Conservation (phyloP, 1,284 basidiomycete genomes). For the Cutaneotrichosporon daszewskae region DNA sequence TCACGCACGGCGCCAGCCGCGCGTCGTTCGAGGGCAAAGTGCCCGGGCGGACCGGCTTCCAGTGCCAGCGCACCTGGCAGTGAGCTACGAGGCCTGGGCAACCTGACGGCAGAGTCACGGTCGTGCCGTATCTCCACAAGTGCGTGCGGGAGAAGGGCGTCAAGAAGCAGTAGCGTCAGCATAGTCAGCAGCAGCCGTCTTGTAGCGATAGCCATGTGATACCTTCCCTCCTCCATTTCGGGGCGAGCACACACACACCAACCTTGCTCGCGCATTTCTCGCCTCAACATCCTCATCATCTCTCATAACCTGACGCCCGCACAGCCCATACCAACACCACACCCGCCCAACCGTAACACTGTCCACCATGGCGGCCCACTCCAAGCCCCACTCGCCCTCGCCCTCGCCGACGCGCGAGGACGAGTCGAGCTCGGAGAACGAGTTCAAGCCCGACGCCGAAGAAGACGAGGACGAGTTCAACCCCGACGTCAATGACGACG, state of each 20-base stretch:
- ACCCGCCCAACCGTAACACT: neutral
- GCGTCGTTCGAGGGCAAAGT: constrained; percentile 10
- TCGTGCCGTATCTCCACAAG: constrained; percentile 5
- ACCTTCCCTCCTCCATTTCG: no score
- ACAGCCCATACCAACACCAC: no score
- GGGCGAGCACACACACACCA: no score
- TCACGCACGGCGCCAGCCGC: neutral
- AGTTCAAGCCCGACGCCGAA: no score
- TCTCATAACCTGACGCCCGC: no score
- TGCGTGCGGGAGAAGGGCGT: constrained; percentile 6
- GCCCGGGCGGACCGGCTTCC: constrained; percentile 5
- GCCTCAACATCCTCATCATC: no score
- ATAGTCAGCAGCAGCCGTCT: no score
- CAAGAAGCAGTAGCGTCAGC: neutral
- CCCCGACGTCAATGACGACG: no score
- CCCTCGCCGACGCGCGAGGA: neutral
- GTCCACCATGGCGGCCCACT: neutral
- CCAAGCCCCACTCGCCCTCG: neutral
- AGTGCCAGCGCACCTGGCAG: constrained; percentile 12
- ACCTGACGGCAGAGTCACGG: constrained; percentile 6
- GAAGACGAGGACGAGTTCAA: no score
- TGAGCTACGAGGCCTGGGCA: neutral
- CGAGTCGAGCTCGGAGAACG: no score
- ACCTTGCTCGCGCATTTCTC: no score
- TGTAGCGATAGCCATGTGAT: no score